A percentile compares a stretch with the other conserved stretches of the same genome.
Evolutionary conservation across 225 moss, liverwort and hornwort genomes (phyloP).

Genomic region (Straminergon stramineum): DNA sequence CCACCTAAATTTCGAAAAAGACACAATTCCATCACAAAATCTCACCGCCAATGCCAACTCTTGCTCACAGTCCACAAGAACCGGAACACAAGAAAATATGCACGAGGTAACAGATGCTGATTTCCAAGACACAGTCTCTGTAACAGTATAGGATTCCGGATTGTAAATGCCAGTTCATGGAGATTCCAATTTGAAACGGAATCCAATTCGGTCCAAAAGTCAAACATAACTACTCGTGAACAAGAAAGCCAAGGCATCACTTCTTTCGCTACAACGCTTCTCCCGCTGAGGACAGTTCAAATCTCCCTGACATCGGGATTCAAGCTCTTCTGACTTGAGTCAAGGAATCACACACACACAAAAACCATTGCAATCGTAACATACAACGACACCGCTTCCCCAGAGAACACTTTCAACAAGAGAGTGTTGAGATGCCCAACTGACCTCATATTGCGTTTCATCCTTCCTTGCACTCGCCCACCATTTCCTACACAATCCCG

Average conservation of each 20-base stretch:
- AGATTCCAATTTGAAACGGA: background rate
- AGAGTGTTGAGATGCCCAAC: background rate
- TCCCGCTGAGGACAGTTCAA: background rate
- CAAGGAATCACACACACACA: background rate
- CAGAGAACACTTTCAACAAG: background rate
- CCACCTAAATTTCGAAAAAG: slow-evolving; percentile 35
- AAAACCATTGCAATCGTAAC: no score
- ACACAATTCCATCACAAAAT: background rate
- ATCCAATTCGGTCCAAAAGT: background rate
- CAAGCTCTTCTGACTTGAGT: background rate
- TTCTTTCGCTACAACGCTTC: background rate
- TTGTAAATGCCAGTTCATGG: background rate
- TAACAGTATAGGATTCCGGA: background rate
- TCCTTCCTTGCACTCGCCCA: slow-evolving; percentile 1
- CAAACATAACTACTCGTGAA: background rate
- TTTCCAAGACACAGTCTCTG: background rate
- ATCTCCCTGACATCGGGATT: background rate
- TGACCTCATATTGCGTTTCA: slow-evolving; percentile 26
- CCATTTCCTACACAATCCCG: slow-evolving; percentile 10
- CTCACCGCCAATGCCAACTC: background rate
- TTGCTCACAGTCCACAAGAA: background rate
- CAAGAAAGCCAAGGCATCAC: background rate
- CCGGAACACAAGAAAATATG: background rate
- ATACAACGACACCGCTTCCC: background rate
- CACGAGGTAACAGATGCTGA: background rate